Base-by-base conservation (phyloP, 2,329 filamentous ascomycete genomes). In the Neobulgaria alba region DNA sequence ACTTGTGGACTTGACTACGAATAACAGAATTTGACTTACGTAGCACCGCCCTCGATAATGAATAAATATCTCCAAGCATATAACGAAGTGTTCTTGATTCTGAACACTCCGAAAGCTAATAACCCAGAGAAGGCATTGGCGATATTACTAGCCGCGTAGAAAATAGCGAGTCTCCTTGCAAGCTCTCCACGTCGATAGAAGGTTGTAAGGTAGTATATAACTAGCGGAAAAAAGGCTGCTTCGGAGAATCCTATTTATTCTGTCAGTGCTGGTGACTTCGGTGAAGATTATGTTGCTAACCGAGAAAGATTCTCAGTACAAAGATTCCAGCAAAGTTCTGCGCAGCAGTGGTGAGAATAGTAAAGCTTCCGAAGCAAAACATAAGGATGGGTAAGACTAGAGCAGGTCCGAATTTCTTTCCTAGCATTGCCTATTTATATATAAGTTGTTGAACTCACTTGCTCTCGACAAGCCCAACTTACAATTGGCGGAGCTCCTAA, bases 71-170 rank as follows among this genome's bases (percentile, higher is more conserved):
- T 64, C 63, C 75, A 73, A 23, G 62, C 62, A 0, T 69, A 65
- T 9, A 78, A 51, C 14, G 61, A 59, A 0, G 65, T 66, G 32
- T 61, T 57, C 29, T 69, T 49, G 51, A 77, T 75, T 18, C 76
- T 74, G 57, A 82, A 82, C 5, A 57, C 55, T 2, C 51, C 59
- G 26, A 51, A 51, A 3, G 55, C 54, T 7, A 59, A 42, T 7
- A 59, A 51, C 17, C 59, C 57, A 0, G 71, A 71, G 51, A 82
- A 82, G 2, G 78, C 79, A 42, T 75, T 78, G 16, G 84, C 83
- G 43, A 89, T 82, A 54, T 82, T 84, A 17, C 74, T 79, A 0
- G 82, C 82, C 0, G 82, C 84, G 52, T 88, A 89, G 63, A 87
- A 87, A 43, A 86, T 64, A 26, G 81, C 81, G 1, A 86, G 66